A percentile compares a stretch with the other conserved stretches of the same genome.
These are phyloP conservation scores for Haematococcus sp. DNA, from an alignment of 139 green algal genomes.

Conservation along the genomic window DNA sequence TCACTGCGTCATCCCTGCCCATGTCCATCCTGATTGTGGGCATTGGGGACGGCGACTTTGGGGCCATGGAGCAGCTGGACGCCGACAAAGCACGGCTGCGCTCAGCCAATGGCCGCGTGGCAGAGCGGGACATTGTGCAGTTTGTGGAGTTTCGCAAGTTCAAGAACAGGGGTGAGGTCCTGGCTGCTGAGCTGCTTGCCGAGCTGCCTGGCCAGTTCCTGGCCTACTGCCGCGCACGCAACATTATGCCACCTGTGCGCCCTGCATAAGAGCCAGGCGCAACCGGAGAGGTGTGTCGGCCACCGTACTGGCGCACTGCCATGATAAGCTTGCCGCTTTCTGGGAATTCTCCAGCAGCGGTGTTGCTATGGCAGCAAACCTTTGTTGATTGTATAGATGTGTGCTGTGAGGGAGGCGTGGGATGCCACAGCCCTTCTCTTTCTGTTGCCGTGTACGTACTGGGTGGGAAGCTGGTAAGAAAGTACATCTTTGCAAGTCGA, in stretches of 20 bases:
- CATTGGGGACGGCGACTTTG: slow-evolving; percentile 46
- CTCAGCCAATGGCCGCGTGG: slow-evolving; percentile 2
- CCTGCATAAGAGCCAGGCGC: neutral
- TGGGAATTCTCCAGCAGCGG: too few relatives aligned
- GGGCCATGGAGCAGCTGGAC: slow-evolving; percentile 36
- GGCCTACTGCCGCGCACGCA: slow-evolving; percentile 31
- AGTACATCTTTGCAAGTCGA: too few relatives aligned
- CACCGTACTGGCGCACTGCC: too few relatives aligned
- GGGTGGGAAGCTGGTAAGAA: too few relatives aligned
- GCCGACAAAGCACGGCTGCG: slow-evolving; percentile 7
- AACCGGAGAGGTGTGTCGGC: too few relatives aligned
- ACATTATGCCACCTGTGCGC: neutral
- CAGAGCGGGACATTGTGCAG: slow-evolving; percentile 49
- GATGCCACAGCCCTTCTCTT: too few relatives aligned
- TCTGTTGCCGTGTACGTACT: too few relatives aligned
- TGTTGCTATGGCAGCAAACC: too few relatives aligned
- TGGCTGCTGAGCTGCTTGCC: slow-evolving; percentile 45
- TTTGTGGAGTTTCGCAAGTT: slow-evolving; percentile 43
- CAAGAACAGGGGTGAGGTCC: slow-evolving; percentile 15
- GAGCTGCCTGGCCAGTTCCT: slow-evolving; percentile 55
- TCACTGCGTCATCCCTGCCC: slow-evolving; percentile 41
- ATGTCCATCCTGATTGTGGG: slow-evolving; percentile 59
- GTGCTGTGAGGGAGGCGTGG: too few relatives aligned
- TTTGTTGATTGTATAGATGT: too few relatives aligned
- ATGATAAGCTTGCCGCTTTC: too few relatives aligned